phyloP scores from a whole-genome alignment of 371 early-diverging fungal species.

The Syncephalastrum monosporum region DNA sequence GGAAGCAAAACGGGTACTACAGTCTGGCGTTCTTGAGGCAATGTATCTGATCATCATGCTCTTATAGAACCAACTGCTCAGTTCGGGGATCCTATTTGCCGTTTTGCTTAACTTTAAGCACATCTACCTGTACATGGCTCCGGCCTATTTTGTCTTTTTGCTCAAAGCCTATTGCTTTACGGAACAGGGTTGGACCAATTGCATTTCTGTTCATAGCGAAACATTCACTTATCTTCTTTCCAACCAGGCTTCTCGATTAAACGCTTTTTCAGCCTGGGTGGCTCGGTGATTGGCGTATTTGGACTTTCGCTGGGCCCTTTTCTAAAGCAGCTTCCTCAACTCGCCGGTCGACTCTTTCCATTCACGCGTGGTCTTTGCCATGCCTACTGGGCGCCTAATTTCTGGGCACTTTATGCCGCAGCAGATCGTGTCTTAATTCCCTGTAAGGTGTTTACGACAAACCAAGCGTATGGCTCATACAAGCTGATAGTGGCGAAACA shows the following conservation, averaged over 20 bases:
- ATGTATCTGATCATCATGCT: background rate
- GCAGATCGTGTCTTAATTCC: slow-evolving; percentile 74
- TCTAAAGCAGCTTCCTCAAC: slow-evolving; percentile 66
- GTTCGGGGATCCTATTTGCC: slow-evolving; percentile 84
- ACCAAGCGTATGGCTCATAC: too few species aligned
- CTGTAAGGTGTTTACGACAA: slow-evolving; percentile 14
- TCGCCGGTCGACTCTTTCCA: slow-evolving; percentile 90
- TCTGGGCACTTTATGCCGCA: slow-evolving; percentile 93
- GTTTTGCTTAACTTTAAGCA: slow-evolving; percentile 94
- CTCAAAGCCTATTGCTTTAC: slow-evolving; percentile 81
- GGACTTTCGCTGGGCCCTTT: slow-evolving; percentile 86
- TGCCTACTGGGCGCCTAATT: slow-evolving; percentile 97
- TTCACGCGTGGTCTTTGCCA: slow-evolving; percentile 95
- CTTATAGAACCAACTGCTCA: slow-evolving; percentile 55
- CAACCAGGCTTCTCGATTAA: slow-evolving; percentile 28
- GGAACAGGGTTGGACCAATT: slow-evolving; percentile 28
- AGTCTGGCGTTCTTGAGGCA: background rate
- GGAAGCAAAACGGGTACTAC: slow-evolving; percentile 67
- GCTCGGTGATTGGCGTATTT: slow-evolving; percentile 68
- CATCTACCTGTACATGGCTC: slow-evolving; percentile 93
- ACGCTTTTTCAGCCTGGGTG: slow-evolving; percentile 63
- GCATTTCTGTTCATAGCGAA: background rate
- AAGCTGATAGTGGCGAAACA: slow-evolving; percentile 31
- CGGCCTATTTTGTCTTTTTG: slow-evolving; percentile 91
- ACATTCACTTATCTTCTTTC: background rate